phyloP scores from a whole-genome alignment of 129 eudicot species.

The Saposhnikovia divaricata region DNA sequence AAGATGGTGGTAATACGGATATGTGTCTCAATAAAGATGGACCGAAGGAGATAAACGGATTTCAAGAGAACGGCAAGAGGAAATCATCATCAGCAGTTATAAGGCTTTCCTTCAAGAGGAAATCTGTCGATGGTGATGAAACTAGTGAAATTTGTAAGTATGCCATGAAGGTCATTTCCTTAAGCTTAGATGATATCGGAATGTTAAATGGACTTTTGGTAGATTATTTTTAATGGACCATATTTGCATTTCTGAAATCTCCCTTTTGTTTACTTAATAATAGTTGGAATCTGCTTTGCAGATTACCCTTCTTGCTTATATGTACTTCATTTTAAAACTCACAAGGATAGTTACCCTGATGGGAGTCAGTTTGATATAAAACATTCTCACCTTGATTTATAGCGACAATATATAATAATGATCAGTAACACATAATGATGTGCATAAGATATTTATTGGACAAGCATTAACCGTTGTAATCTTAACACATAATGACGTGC shows the following conservation, averaged over 20 bases:
- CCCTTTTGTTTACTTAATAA: not conserved
- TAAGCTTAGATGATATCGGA: not conserved
- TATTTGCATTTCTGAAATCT: not conserved
- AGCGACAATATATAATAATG: not conserved
- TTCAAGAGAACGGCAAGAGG: constrained; percentile 34
- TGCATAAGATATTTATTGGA: not conserved
- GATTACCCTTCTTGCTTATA: not conserved
- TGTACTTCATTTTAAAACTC: not conserved
- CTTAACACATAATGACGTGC: not conserved
- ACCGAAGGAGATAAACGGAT: constrained; percentile 12
- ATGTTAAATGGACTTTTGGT: not conserved
- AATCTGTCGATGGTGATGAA: constrained; percentile 68
- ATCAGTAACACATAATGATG: not conserved
- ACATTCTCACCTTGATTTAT: not conserved
- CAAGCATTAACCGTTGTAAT: not conserved
- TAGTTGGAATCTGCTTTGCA: not conserved
- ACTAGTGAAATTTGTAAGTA: constrained; percentile 45
- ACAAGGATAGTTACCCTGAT: not conserved
- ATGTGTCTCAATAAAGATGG: constrained; percentile 19
- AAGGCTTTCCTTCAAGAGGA: constrained; percentile 65
- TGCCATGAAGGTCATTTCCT: not conserved
- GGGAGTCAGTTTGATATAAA: not conserved
- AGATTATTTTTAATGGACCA: not conserved
- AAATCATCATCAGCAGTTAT: constrained; percentile 67
- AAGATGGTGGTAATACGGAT: constrained; percentile 1